A percentile compares a stretch with the other conserved stretches of the same genome.
These are phyloP conservation scores for Debaryomyces udenii DNA, from an alignment of 1,139 yeast species.

Conservation along the genomic window DNA sequence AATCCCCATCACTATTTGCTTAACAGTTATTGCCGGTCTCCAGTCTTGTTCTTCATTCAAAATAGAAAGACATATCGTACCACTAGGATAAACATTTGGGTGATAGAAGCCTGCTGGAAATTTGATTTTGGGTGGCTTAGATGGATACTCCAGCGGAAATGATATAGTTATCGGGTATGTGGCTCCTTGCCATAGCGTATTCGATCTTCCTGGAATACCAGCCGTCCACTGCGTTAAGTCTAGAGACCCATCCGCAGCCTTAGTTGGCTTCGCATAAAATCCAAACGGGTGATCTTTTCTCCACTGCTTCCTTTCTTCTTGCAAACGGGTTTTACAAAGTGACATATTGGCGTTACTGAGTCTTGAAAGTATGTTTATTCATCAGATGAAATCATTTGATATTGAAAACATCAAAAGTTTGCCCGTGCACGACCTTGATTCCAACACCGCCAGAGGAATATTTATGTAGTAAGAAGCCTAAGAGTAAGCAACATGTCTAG, in stretches of 20 bases:
- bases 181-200: conserved; percentile 88
- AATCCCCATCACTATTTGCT: conserved; percentile 87
- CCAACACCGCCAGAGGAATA: background rate
- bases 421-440: conserved; percentile 1
- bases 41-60: conserved; percentile 96
- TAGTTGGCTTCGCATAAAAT: conserved; percentile 87
- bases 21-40: conserved; percentile 95
- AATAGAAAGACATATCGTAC: conserved; percentile 90
- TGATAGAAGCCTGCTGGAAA: conserved; percentile 91
- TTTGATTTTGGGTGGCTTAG: conserved; percentile 92
- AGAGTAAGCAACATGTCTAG: no score
- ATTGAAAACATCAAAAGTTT: background rate
- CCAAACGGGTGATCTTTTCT: conserved; percentile 99
- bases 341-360: conserved; percentile 28
- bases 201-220: conserved; percentile 91
- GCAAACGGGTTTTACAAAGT: conserved; percentile 76
- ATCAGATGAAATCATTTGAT: no score
- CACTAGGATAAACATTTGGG: conserved; percentile 96
- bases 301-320: conserved; percentile 95
- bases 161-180: conserved; percentile 81
- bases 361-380: background rate
- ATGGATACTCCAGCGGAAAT: conserved; percentile 92
- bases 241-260: conserved; percentile 75
- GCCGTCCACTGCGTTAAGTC: conserved; percentile 90
- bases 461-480: no score